phyloP scores from a whole-genome alignment of 306 rosid genomes.

The Fragaria nilgerrensis region DNA sequence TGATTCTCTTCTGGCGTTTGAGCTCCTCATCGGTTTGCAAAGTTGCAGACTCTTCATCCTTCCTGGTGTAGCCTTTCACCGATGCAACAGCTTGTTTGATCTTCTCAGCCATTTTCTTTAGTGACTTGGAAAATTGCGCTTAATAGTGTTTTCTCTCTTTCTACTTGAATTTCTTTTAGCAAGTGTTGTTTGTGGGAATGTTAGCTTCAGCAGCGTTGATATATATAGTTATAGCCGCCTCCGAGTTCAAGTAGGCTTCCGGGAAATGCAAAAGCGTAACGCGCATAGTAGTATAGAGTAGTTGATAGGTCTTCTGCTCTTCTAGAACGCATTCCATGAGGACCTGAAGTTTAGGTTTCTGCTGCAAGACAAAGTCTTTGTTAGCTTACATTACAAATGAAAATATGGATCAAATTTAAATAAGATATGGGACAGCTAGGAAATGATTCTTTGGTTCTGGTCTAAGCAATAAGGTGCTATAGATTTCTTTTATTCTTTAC shows the following conservation, averaged over 20 bases:
- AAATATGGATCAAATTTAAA: neutral
- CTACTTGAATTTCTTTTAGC: neutral
- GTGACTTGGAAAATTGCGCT: neutral
- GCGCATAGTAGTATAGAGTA: neutral
- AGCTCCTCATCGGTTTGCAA: neutral
- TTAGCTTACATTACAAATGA: neutral
- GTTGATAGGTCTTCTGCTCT: neutral
- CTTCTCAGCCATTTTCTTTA: neutral
- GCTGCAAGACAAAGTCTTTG: neutral
- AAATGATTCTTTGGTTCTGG: too few relatives aligned
- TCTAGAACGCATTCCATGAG: too few relatives aligned
- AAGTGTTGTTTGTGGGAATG: neutral
- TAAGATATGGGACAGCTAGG: too few relatives aligned
- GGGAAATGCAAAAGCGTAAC: neutral
- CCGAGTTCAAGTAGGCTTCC: neutral
- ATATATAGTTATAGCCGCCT: neutral
- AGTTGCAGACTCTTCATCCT: neutral
- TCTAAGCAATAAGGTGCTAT: too few relatives aligned
- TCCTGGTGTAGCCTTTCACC: neutral
- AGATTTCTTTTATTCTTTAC: slow-evolving; percentile 2
- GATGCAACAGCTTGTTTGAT: neutral
- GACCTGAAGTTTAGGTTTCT: neutral
- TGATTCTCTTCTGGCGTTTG: neutral
- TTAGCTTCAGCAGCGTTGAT: neutral
- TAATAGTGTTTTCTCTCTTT: neutral